Percentiles rank a stretch among this genome's conserved stretches.
These are phyloP conservation scores for Cylindrotheca fusiformis DNA, from an alignment of 108 stramenopile genomes.

Conservation along the genomic window DNA sequence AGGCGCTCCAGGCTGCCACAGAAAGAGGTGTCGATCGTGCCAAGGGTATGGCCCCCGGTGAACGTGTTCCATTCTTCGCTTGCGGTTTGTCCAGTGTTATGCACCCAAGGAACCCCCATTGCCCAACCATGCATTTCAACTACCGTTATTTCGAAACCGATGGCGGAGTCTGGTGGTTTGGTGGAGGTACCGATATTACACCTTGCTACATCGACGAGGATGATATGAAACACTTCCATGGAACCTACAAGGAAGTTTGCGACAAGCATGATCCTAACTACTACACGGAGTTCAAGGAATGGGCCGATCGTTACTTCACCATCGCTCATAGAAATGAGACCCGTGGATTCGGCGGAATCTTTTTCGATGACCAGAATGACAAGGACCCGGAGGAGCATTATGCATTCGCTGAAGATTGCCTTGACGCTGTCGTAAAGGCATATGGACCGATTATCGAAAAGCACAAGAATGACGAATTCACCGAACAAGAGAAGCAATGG, in stretches of 20 bases:
- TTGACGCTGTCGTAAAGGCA: constrained; percentile 84
- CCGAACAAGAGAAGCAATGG: constrained; percentile 94
- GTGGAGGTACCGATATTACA: constrained; percentile 99
- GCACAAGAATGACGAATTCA: constrained; percentile 89
- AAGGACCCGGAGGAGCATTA: constrained; percentile 86
- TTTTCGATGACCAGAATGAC: constrained; percentile 98
- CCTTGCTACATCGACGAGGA: constrained; percentile 93
- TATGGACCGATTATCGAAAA: constrained; percentile 92
- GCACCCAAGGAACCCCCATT: constrained; percentile 96
- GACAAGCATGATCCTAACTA: constrained; percentile 96
- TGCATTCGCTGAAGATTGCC: constrained; percentile 83
- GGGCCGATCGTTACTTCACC: constrained; percentile 97
- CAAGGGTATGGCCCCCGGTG: constrained; percentile 89
- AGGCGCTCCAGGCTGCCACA: constrained; percentile 93
- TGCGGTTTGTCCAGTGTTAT: constrained; percentile 95
- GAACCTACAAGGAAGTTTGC: constrained; percentile 97
- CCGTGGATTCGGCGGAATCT: constrained; percentile 97
- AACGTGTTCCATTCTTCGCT: constrained; percentile 95
- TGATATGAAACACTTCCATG: constrained; percentile 98
- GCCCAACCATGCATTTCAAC: constrained; percentile 99
- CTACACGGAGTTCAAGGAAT: constrained; percentile 96
- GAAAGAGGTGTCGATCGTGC: constrained; percentile 93
- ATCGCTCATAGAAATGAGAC: constrained; percentile 96
- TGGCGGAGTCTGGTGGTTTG: constrained; percentile 99
- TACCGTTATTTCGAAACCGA: constrained; percentile 99